A percentile compares a stretch with the other conserved stretches of the same genome.
phyloP scores from a whole-genome alignment of 2,329 filamentous ascomycete species.

The Neonectria hederae region DNA sequence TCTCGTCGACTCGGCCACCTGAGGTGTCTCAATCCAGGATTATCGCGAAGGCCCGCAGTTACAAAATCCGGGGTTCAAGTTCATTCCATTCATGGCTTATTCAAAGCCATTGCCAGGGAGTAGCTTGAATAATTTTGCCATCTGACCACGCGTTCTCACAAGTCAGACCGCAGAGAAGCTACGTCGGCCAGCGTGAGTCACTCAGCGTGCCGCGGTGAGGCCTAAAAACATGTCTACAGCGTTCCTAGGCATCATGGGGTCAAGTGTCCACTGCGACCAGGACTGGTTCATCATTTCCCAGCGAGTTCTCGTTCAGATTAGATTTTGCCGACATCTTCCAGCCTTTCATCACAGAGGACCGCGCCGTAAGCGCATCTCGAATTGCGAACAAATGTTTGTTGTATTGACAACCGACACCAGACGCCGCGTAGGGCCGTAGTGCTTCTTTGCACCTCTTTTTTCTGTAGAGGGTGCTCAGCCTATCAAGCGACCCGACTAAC shows the following conservation, averaged over 20 bases:
- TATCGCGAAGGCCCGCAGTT: background rate
- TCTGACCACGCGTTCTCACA: constrained; percentile 7
- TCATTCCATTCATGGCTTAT: background rate
- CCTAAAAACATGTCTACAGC: constrained; percentile 20
- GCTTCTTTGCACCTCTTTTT: constrained; percentile 49
- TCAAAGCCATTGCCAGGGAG: background rate
- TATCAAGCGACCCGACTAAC: constrained; percentile 49
- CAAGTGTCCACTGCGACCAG: background rate
- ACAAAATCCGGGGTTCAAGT: background rate
- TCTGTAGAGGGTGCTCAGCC: constrained; percentile 48
- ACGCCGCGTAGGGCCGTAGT: constrained; percentile 51
- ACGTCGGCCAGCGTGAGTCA: constrained; percentile 34
- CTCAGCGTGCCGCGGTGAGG: constrained; percentile 20
- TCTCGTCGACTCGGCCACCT: background rate
- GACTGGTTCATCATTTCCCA: background rate
- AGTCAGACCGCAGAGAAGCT: background rate
- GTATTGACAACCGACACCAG: constrained; percentile 55
- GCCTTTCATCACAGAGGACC: constrained; percentile 3
- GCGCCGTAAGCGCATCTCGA: constrained; percentile 1
- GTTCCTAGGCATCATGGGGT: background rate
- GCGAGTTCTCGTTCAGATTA: background rate
- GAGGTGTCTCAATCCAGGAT: constrained; percentile 3
- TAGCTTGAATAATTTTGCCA: background rate
- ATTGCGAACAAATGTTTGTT: constrained; percentile 49
- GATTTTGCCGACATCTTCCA: background rate